Percentiles rank a stretch among this genome's conserved stretches.
Conservation (phyloP, 805 yeast genomes). For the Saccharomycopsis javanensis region DNA sequence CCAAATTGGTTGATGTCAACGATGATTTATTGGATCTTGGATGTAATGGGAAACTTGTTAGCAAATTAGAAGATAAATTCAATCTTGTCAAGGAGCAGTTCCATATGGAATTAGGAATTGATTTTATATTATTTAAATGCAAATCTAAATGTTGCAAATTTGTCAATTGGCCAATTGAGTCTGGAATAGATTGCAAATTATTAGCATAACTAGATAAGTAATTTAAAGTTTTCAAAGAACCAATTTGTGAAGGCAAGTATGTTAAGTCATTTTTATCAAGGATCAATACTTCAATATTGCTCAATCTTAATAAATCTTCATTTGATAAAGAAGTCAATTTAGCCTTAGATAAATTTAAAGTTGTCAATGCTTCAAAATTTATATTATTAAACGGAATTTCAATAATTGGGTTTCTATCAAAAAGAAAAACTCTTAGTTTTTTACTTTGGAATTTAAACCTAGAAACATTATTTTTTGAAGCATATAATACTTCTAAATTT, state of each 20-base stretch:
- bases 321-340: conserved; percentile 67
- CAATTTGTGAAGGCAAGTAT: conserved; percentile 61
- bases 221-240: conserved; percentile 46
- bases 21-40: conserved; percentile 14
- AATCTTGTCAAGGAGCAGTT: conserved; percentile 91
- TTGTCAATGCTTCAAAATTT: conserved; percentile 49
- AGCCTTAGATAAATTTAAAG: conserved; percentile 71
- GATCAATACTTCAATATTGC: conserved; percentile 60
- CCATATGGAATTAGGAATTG: conserved; percentile 40
- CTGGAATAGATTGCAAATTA: conserved; percentile 63
- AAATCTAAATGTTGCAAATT: conserved; percentile 53
- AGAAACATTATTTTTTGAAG: conserved; percentile 69
- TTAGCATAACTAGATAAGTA: conserved; percentile 66
- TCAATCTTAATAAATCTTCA: conserved; percentile 49
- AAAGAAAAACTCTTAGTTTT: conserved; percentile 54
- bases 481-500: conserved; percentile 58
- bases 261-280: conserved; percentile 78
- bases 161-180: conserved; percentile 44
- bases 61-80: conserved; percentile 84
- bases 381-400: conserved; percentile 44
- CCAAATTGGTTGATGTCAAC: conserved; percentile 7
- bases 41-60: conserved; percentile 18
- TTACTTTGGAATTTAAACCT: conserved; percentile 55
- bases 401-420: conserved; percentile 81
- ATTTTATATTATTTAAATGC: conserved; percentile 46